Percentiles rank a stretch among this genome's conserved stretches.
phyloP scores from a whole-genome alignment of 2,329 filamentous ascomycete species.

The Bimuria novae-zelandiae region DNA sequence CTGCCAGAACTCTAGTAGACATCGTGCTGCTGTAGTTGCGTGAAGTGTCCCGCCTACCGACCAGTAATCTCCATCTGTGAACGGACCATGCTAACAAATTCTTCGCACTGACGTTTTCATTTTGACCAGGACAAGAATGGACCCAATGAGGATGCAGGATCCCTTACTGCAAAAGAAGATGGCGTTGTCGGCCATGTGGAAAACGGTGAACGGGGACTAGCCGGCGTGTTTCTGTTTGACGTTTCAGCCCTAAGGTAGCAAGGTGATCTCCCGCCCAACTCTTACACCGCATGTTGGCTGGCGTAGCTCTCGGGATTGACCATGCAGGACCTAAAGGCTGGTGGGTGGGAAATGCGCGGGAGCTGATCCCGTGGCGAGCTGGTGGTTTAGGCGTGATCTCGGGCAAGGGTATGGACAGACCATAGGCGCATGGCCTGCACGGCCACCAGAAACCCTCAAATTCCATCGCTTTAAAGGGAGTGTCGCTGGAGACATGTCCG shows the following conservation, averaged over 20 bases:
- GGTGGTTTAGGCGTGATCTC: constrained; percentile 14
- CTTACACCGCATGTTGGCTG: constrained; percentile 16
- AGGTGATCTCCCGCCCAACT: constrained; percentile 3
- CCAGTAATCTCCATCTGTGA: constrained; percentile 4
- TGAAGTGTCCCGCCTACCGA: constrained; percentile 1
- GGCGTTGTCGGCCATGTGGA: constrained; percentile 13
- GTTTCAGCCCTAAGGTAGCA: constrained; percentile 24
- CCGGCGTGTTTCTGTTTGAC: constrained; percentile 7
- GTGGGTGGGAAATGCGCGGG: constrained; percentile 9
- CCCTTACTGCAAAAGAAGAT: constrained; percentile 3
- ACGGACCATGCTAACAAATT: constrained; percentile 20
- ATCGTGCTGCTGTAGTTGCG: constrained; percentile 5
- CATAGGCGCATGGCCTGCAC: constrained; percentile 11
- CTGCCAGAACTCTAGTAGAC: constrained; percentile 10
- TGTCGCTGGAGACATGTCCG: constrained; percentile 8
- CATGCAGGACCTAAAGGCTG: neutral
- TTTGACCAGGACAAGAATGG: constrained; percentile 10
- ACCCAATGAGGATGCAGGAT: constrained; percentile 21
- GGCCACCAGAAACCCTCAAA: constrained; percentile 4
- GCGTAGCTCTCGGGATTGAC: constrained; percentile 4
- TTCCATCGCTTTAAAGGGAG: constrained; percentile 6
- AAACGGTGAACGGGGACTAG: constrained; percentile 8
- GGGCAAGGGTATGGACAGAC: constrained; percentile 16
- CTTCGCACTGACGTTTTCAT: constrained; percentile 15
- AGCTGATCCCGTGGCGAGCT: constrained; percentile 21